Base-by-base conservation (phyloP, 75 land plant genomes). In the Larix kaempferi region DNA sequence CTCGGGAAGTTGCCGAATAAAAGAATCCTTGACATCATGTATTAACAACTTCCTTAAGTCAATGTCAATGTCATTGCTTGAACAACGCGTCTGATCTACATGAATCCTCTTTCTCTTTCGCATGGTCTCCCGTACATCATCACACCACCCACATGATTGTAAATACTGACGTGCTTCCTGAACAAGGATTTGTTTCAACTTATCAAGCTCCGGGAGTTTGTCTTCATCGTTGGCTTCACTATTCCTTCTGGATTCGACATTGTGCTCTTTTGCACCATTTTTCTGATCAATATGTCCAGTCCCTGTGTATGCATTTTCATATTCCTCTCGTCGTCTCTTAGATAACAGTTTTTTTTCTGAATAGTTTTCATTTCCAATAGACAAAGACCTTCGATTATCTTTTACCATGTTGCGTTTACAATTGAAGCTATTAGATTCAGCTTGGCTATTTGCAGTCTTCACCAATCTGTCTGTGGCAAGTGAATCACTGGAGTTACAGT, bases 51-150 rank as follows among this genome's bases (percentile, higher is more conserved):
- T 77, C 78, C 90, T 88, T n/a, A n/a, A n/a, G n/a, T n/a, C n/a
- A n/a, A n/a, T n/a, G n/a, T n/a, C n/a, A n/a, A n/a, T n/a, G n/a
- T n/a, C n/a, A n/a, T n/a, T n/a, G n/a, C n/a, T 29, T 0, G n/a
- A n/a, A n/a, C n/a, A n/a, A n/a, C n/a, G n/a, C n/a, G 33, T 29
- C 33, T 29, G 33, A 29, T 29, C 33, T 29, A 29, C 33, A 1
- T 1, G 33, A 54, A 79, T 58, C 80, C 81, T 86, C 80, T 88
- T 91, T 69, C 73, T 79, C 16, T 52, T 56, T 13, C 57, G 76
- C 93, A 91, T 91, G 73, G 71, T 79, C 74, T 15, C 67, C 17
- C 75, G 77, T n/a, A 91, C 89, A 27, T 88, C 29, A 66, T 84
- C 81, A 6, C 67, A 64, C 90, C 91, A 91, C 35, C 85, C 87